Base-by-base conservation (phyloP, 2,329 filamentous ascomycete genomes). In the Apiospora saccharicola region DNA sequence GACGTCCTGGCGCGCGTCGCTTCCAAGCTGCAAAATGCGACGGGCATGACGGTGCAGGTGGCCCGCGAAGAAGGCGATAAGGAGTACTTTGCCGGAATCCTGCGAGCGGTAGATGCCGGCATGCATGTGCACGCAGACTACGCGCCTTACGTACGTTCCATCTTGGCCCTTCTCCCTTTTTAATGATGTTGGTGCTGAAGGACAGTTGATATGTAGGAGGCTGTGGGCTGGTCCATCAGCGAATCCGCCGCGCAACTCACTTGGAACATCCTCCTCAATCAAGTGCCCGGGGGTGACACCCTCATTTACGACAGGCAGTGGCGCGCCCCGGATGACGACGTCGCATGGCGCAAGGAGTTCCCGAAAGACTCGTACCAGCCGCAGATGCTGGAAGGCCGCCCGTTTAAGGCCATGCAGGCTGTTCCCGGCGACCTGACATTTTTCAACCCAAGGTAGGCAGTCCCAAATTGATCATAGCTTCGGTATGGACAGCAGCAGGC, bases 231-330 rank as follows among this genome's bases (percentile, higher is more conserved):
- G 46, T n/a, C 46, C 4, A 19, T 49, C 19, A n/a, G 16, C 16
- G n/a, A 49, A 19, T 22, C 22, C 8, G 46, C 22, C 3, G 46
- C 19, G 16, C 46, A 49, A 37, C 68, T 70, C 4, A 70, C n/a
- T n/a, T 70, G 68, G 68, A 70, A 70, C 68, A 70, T 70, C 43
- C 22, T 70, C 7, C n/a, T 70, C 12, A 70, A 70, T 24, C 16
- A 16, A 3, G 44, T 70, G 26, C 22, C 44, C n/a, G 68, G 68
- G 4, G 68, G 68, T 16, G 68, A 70, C 14, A 70, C 68, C 1
- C 10, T 70, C 14, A 51, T 70, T 8, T 70, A 70, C 44, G 68
- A 70, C 46, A 44, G 68, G 44, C 14, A 26, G 37, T 70, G 68
- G 68, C 6, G 26, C 43, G 68, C 68, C 5, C 68, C 68, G 2